Evolutionary conservation across 306 rosid species (phyloP).

Genomic region (Rosa lucieae): DNA sequence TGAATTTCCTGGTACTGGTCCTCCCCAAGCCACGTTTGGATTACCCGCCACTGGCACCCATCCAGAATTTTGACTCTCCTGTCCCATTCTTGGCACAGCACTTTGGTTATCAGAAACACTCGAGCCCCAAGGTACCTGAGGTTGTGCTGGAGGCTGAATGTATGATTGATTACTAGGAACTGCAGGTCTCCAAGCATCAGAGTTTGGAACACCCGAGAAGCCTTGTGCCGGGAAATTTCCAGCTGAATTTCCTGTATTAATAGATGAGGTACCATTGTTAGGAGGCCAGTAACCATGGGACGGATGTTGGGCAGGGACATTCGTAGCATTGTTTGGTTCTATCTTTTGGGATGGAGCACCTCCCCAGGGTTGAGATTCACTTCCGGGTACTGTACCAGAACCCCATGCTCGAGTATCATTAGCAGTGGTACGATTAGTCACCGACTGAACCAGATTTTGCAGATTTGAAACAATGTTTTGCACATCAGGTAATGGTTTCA

Average conservation of each 20-base stretch:
- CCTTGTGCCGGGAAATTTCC: conserved; percentile 46
- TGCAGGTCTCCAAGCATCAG: conserved; percentile 76
- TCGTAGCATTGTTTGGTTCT: conserved; percentile 52
- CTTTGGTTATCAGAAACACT: conserved; percentile 48
- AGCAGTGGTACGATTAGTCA: not conserved
- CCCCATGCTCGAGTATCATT: conserved; percentile 10
- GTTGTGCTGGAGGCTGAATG: conserved; percentile 49
- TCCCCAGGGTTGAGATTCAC: conserved; percentile 53
- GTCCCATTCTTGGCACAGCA: conserved; percentile 37
- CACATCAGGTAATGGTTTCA: conserved; percentile 44
- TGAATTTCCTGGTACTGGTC: conserved; percentile 57
- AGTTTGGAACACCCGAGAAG: conserved; percentile 42
- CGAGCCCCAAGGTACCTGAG: conserved; percentile 63
- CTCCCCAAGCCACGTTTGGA: conserved; percentile 62
- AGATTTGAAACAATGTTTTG: conserved; percentile 57
- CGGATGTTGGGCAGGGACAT: conserved; percentile 53
- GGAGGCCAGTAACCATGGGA: conserved; percentile 66
- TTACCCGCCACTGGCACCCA: conserved; percentile 69
- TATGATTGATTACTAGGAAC: conserved; percentile 55
- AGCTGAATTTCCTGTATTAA: conserved; percentile 51
- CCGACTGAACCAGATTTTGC: conserved; percentile 43
- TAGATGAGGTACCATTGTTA: conserved; percentile 44
- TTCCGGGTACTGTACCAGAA: conserved; percentile 33
- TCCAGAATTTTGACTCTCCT: conserved; percentile 40
- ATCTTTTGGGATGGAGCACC: conserved; percentile 46